Evolutionary conservation across 1,284 basidiomycete genomes (phyloP).

Genomic region (Marasmius tenuissimus): DNA sequence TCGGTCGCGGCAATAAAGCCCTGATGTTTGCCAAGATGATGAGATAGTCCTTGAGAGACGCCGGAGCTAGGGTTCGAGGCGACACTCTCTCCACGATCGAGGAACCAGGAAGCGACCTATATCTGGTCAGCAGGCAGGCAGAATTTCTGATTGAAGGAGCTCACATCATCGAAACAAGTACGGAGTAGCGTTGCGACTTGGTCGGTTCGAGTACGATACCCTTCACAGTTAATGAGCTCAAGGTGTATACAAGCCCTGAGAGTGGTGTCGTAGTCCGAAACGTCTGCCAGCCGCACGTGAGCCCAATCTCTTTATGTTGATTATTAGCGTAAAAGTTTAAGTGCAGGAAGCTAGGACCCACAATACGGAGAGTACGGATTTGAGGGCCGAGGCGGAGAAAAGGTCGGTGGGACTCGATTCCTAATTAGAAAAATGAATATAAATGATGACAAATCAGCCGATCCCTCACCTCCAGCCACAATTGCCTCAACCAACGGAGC

Average conservation of each 20-base stretch:
- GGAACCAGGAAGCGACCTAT: conserved; percentile 44
- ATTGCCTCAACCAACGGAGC: conserved; percentile 48
- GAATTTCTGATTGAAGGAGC: conserved; percentile 8
- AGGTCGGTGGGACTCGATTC: conserved; percentile 25
- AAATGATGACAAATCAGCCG: background rate
- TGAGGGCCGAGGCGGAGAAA: conserved; percentile 33
- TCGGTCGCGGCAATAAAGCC: background rate
- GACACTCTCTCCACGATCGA: conserved; percentile 1
- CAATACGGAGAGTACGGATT: conserved; percentile 31
- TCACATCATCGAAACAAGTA: conserved; percentile 40
- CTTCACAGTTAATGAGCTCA: conserved; percentile 36
- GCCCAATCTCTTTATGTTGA: conserved; percentile 32
- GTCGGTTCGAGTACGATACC: conserved; percentile 32
- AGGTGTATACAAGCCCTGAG: conserved; percentile 36
- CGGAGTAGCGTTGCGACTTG: conserved; percentile 41
- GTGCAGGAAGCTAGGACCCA: conserved; percentile 17
- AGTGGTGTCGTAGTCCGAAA: conserved; percentile 31
- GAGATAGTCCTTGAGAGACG: background rate
- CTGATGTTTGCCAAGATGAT: conserved; percentile 11
- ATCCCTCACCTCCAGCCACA: conserved; percentile 38
- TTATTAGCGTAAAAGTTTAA: background rate
- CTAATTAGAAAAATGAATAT: background rate
- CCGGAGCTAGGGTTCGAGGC: background rate
- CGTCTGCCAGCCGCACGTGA: conserved; percentile 26
- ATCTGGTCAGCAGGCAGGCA: background rate